Conservation (phyloP, 257 asterid species). For the Nicotiana undulata region DNA sequence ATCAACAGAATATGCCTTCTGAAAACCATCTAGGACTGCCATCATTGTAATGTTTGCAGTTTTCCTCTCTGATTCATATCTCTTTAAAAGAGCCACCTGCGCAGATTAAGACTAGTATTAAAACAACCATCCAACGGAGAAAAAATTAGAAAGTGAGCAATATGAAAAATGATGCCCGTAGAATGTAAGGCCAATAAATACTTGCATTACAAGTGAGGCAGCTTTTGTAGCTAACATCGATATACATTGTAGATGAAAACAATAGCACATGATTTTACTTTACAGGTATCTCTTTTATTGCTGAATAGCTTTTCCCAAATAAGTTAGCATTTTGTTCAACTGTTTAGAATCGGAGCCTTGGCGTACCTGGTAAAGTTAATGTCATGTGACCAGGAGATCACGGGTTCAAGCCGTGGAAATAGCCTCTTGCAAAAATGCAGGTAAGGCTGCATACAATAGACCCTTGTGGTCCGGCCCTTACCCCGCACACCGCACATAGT, state of each 20-base stretch:
- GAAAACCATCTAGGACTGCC: slow-evolving; percentile 88
- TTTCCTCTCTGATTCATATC: slow-evolving; percentile 82
- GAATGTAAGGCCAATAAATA: too few species aligned
- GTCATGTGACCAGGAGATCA: too few species aligned
- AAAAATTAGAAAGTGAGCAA: neutral
- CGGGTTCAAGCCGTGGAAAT: too few species aligned
- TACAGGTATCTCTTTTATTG: neutral
- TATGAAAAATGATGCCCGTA: neutral
- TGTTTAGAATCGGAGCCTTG: too few species aligned
- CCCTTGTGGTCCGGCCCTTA: too few species aligned
- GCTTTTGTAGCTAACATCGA: neutral
- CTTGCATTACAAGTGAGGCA: neutral
- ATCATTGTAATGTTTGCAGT: slow-evolving; percentile 71
- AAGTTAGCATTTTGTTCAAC: neutral
- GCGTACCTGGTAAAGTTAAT: too few species aligned
- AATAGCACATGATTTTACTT: neutral
- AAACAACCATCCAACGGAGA: neutral
- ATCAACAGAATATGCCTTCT: slow-evolving; percentile 86
- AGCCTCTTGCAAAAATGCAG: too few species aligned
- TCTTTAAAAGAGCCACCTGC: slow-evolving; percentile 62
- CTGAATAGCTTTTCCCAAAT: neutral
- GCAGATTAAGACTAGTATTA: neutral
- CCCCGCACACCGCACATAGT: too few species aligned
- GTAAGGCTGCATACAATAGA: too few species aligned
- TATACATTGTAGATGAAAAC: neutral